phyloP scores from a whole-genome alignment of 2,329 filamentous ascomycete species.

The Ophiostoma ulmi region DNA sequence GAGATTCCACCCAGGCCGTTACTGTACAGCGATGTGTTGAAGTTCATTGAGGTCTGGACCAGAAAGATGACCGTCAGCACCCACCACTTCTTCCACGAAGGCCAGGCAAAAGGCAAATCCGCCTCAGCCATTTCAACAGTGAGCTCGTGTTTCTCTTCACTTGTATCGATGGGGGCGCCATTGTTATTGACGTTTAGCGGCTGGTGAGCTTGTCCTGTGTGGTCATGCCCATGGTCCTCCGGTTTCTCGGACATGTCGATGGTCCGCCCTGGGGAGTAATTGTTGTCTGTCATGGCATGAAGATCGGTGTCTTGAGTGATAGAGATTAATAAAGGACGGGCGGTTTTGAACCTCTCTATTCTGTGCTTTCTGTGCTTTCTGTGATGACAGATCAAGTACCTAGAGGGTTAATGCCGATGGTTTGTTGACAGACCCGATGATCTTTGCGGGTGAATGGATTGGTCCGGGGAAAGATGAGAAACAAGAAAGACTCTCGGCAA shows the following conservation, averaged over 20 bases:
- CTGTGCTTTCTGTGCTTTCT: background rate
- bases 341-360: background rate
- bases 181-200: background rate
- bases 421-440: background rate
- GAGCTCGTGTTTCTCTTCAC: constrained; percentile 10
- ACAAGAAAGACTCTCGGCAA: background rate
- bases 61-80: constrained; percentile 69
- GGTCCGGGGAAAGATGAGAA: background rate
- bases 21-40: constrained; percentile 70
- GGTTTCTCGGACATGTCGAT: constrained; percentile 6
- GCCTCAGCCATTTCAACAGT: constrained; percentile 44
- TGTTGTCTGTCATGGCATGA: background rate
- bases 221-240: background rate
- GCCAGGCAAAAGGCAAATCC: constrained; percentile 59
- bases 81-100: constrained; percentile 62
- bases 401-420: background rate
- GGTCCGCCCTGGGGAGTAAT: background rate
- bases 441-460: background rate
- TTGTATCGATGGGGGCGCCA: background rate
- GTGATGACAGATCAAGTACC: background rate
- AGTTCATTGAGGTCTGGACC: constrained; percentile 73
- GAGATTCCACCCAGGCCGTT: constrained; percentile 62
- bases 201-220: background rate
- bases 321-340: too few species aligned
- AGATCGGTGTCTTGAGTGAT: background rate